These are phyloP conservation scores for Hortaea sp. DNA, from an alignment of 2,329 filamentous ascomycete species.

Conservation along the genomic window DNA sequence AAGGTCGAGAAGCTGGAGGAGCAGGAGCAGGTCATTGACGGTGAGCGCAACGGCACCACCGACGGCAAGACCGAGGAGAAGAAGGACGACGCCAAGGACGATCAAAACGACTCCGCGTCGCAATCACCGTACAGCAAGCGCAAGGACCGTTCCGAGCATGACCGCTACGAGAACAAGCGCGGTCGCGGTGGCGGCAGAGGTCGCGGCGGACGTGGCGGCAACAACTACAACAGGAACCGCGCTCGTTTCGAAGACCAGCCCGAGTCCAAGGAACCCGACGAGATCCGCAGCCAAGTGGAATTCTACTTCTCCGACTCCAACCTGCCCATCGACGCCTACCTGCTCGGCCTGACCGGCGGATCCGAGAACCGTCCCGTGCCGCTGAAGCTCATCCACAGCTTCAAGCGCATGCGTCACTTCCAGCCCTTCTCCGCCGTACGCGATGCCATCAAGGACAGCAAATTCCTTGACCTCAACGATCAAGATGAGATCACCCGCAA, in stretches of 20 bases:
- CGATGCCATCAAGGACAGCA: slow-evolving; percentile 69
- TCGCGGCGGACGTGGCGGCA: not conserved
- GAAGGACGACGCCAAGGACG: slow-evolving; percentile 5
- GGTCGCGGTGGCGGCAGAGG: slow-evolving; percentile 5
- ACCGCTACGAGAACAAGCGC: slow-evolving; percentile 3
- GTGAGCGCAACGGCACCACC: slow-evolving; percentile 7
- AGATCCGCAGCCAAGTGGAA: slow-evolving; percentile 86
- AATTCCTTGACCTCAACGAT: slow-evolving; percentile 62
- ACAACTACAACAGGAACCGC: slow-evolving; percentile 5
- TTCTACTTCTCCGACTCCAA: slow-evolving; percentile 95
- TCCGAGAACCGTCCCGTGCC: slow-evolving; percentile 71
- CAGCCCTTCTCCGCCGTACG: slow-evolving; percentile 77
- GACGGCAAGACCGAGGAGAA: slow-evolving; percentile 8
- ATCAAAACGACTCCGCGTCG: not conserved
- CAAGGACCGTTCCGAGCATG: slow-evolving; percentile 4
- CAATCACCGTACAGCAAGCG: slow-evolving; percentile 3
- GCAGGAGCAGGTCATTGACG: slow-evolving; percentile 6
- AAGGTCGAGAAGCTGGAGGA: slow-evolving; percentile 1
- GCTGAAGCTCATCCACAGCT: slow-evolving; percentile 67
- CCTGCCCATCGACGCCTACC: slow-evolving; percentile 76
- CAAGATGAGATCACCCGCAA: slow-evolving; percentile 68
- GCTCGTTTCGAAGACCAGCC: slow-evolving; percentile 39
- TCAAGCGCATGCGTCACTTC: slow-evolving; percentile 96
- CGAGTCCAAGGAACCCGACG: slow-evolving; percentile 64
- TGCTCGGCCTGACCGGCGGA: slow-evolving; percentile 70